Base-by-base conservation (phyloP, 2,329 filamentous ascomycete species). In the Fusarium xylarioides region DNA sequence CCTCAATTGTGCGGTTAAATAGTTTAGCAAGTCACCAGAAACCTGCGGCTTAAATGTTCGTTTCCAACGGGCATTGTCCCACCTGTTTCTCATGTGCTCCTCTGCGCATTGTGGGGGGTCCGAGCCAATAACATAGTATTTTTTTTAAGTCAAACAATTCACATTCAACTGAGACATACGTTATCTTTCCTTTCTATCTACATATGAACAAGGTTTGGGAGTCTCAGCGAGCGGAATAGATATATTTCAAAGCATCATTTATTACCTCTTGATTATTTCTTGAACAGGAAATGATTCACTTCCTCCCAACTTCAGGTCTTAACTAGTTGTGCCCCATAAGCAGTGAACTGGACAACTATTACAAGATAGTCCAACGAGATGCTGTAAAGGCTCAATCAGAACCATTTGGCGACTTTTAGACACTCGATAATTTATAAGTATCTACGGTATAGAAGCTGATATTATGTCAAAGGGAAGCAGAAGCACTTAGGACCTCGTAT, bases 51-150 rank as follows among this genome's bases (percentile, higher is more conserved):
- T 75, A 55, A 63, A 61, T 63, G 26, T 44, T 56, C 35, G 60
- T 56, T 43, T 65, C 50, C 52, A 59, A 42, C 53, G 54, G 56
- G 46, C 47, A 63, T 32, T 66, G 66, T 77, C 63, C 75, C 69
- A 68, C 75, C 26, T 32, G 61, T 63, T 65, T 65, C 65, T 57
- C 46, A 44, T 72, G 52, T 69, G 38, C 40, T 54, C 52, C 38
- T 57, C 53, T 56, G 28, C 38, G 43, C 54, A 34, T 58, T 75
- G 75, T 68, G 74, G 75, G 75, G 74, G 64, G 69, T 74, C 49
- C 35, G 62, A 55, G 57, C 75, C 74, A 77, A 76, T 76, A 60
- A 66, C 26, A 47, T 64, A 63, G 50, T 64, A 58, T 55, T 58
- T 40, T 15, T 15, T 37, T 19, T 16, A 34, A 37, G 40, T 57